These are phyloP conservation scores for Endoconidiophora laricicola DNA, from an alignment of 2,329 filamentous ascomycete genomes.

Conservation along the genomic window DNA sequence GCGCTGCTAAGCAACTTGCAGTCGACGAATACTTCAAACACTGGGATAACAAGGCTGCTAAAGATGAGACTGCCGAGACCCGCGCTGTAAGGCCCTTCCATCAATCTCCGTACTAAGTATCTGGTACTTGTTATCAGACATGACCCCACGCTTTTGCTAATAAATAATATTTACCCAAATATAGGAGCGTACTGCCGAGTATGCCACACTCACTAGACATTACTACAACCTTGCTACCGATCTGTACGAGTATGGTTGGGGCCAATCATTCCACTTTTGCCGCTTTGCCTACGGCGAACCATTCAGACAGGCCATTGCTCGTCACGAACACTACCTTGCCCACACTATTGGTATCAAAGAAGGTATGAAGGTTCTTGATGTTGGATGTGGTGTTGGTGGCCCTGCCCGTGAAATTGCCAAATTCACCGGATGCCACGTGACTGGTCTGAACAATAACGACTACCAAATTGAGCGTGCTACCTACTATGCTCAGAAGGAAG, in stretches of 20 bases:
- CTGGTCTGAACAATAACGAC: constrained; percentile 96
- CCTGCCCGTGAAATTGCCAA: constrained; percentile 92
- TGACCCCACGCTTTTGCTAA: not conserved
- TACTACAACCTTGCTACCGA: constrained; percentile 98
- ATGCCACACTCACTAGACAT: constrained; percentile 83
- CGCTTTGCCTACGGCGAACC: constrained; percentile 75
- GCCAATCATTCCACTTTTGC: constrained; percentile 93
- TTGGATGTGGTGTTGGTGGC: constrained; percentile 92
- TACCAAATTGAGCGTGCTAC: constrained; percentile 96
- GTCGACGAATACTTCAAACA: constrained; percentile 93
- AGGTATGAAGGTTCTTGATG: constrained; percentile 80
- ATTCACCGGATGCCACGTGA: constrained; percentile 78
- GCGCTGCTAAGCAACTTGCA: constrained; percentile 57
- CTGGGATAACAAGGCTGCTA: constrained; percentile 71
- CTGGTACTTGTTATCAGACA: not conserved
- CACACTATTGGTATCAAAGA: constrained; percentile 73
- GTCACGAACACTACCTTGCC: constrained; percentile 95
- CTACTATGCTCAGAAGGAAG: constrained; percentile 66
- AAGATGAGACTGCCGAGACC: constrained; percentile 65
- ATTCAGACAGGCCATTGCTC: constrained; percentile 81
- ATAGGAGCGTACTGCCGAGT: constrained; percentile 67
- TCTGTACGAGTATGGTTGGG: constrained; percentile 94
- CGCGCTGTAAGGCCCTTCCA: constrained; percentile 47
- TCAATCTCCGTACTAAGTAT: not conserved
- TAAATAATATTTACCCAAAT: not conserved